Conservation (phyloP, 78 protist genomes). For the Chrysochromulina parva region DNA sequence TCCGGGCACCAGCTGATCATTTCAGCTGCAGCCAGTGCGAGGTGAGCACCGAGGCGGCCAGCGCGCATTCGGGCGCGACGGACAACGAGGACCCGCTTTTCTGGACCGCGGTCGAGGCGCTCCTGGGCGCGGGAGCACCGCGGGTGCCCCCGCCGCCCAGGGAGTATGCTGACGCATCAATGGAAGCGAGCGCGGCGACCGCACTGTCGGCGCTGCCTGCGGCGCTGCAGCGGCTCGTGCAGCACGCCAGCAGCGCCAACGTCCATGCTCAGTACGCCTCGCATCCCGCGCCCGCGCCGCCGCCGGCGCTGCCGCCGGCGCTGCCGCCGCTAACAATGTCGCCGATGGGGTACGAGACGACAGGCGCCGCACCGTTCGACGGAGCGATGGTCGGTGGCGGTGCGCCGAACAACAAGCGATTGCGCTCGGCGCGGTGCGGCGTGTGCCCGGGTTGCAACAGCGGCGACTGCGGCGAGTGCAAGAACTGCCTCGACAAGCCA, state of each 20-base stretch:
- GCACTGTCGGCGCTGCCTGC: too few species aligned
- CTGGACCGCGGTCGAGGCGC: too few species aligned
- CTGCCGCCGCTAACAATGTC: not conserved
- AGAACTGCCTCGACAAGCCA: conserved; percentile 22
- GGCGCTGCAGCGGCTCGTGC: not conserved
- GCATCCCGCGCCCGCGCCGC: not conserved
- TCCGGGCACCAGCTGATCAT: too few species aligned
- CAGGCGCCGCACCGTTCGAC: not conserved
- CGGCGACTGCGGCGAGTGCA: conserved; percentile 26
- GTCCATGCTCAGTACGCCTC: not conserved
- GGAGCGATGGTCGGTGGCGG: not conserved
- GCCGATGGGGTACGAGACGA: not conserved
- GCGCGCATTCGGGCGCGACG: too few species aligned
- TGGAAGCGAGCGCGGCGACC: too few species aligned
- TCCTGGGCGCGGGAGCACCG: too few species aligned
- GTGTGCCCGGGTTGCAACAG: not conserved
- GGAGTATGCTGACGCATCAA: too few species aligned
- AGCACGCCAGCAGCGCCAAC: not conserved
- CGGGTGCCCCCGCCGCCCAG: too few species aligned
- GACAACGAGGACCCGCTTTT: too few species aligned
- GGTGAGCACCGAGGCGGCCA: too few species aligned
- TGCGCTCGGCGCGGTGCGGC: not conserved
- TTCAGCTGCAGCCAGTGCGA: too few species aligned
- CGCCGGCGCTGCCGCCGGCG: not conserved
- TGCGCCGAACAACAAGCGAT: not conserved